These are phyloP conservation scores for Salix koriyanagi DNA, from an alignment of 345 rosid species.

Conservation along the genomic window DNA sequence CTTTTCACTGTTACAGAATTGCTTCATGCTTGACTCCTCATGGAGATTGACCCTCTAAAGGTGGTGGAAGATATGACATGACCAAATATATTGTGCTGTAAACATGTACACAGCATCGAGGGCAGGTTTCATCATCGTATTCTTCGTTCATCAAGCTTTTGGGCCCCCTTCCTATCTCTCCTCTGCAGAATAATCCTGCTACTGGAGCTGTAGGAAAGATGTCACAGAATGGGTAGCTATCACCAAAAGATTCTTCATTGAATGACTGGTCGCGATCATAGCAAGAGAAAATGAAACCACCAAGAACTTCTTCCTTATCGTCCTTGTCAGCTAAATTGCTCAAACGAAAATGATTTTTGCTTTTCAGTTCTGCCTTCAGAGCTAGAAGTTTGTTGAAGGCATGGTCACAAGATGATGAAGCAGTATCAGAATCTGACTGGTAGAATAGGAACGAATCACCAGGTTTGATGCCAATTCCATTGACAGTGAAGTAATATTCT, in stretches of 20 bases:
- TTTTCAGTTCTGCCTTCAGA: conserved; percentile 8
- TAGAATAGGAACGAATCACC: conserved; percentile 35
- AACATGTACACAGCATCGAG: conserved; percentile 25
- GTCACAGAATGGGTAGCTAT: conserved; percentile 22
- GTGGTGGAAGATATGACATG: conserved; percentile 25
- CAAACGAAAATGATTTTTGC: neutral
- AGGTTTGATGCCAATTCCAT: conserved; percentile 28
- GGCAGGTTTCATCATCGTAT: conserved; percentile 9
- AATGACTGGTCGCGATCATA: conserved; percentile 4
- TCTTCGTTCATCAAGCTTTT: conserved; percentile 4
- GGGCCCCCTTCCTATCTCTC: conserved; percentile 33
- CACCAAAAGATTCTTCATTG: neutral
- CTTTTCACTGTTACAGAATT: neutral
- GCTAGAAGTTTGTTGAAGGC: conserved; percentile 9
- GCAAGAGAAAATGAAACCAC: conserved; percentile 37
- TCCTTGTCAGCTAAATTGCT: neutral
- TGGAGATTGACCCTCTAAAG: neutral
- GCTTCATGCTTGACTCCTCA: neutral
- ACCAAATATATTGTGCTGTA: conserved; percentile 28
- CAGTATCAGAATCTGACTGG: conserved; percentile 33
- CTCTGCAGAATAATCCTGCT: conserved; percentile 33
- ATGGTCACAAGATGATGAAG: conserved; percentile 11
- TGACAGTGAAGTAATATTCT: conserved; percentile 9
- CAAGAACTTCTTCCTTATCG: conserved; percentile 20
- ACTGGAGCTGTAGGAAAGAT: conserved; percentile 31